Conservation (phyloP, 495 filamentous ascomycete species). For the Penicillium robsamsonii region DNA sequence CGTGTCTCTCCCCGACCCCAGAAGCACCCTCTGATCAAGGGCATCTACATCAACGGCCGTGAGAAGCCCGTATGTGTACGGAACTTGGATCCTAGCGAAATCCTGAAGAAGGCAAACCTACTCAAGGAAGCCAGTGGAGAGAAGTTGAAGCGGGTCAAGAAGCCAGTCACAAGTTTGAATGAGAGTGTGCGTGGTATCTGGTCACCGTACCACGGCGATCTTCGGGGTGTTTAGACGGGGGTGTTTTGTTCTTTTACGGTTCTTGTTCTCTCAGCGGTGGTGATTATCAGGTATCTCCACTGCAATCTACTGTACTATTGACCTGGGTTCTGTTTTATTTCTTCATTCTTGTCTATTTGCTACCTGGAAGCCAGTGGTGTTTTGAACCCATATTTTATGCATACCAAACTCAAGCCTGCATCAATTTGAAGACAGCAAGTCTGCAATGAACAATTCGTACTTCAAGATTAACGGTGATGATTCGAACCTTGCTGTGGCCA, state of each 20-base stretch:
- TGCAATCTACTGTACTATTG: constrained; percentile 36
- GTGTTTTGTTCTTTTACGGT: constrained; percentile 27
- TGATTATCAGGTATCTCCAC: constrained; percentile 13
- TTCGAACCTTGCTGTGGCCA: too few species aligned
- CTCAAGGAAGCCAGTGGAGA: constrained; percentile 83
- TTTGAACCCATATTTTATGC: constrained; percentile 12
- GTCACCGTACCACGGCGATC: constrained; percentile 82
- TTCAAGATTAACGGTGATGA: background rate
- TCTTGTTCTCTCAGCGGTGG: constrained; percentile 20
- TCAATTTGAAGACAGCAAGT: constrained; percentile 3
- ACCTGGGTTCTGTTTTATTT: constrained; percentile 22
- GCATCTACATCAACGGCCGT: constrained; percentile 85
- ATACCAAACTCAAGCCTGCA: constrained; percentile 13
- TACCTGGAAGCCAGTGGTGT: constrained; percentile 6
- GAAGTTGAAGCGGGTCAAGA: constrained; percentile 75
- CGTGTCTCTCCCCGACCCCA: constrained; percentile 81
- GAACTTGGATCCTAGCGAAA: constrained; percentile 76
- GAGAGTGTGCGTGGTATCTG: constrained; percentile 93
- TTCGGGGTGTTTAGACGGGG: constrained; percentile 40
- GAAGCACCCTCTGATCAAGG: constrained; percentile 83
- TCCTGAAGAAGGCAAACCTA: constrained; percentile 76
- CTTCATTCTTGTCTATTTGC: constrained; percentile 15
- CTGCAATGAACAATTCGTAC: background rate
- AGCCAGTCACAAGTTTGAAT: constrained; percentile 82
- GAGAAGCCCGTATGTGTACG: constrained; percentile 85